Base-by-base conservation (phyloP, 345 rosid species). In the Xanthoceras sorbifolium region DNA sequence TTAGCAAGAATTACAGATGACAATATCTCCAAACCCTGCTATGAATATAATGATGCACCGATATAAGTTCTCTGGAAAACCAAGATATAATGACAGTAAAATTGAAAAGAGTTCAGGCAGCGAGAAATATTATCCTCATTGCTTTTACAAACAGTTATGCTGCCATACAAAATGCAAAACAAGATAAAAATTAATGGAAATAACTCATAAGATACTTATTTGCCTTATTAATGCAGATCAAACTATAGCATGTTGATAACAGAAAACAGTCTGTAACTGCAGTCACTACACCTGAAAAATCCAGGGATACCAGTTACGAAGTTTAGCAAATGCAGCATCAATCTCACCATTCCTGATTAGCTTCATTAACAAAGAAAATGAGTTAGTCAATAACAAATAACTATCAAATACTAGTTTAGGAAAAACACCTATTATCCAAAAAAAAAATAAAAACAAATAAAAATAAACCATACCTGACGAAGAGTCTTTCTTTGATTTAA, bases 221-320 rank as follows among this genome's bases (percentile, higher is more conserved):
- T 11, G 20, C 42, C 69, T 42, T 38, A 64, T 57, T 44, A 29
- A 46, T 69, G 54, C 36, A 44, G 44, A 38, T 31, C 31, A 55
- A 67, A 54, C 55, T 17, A 36, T 14, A 59, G 59, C 31, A 60
- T 26, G 52, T 57, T 63, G 57, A 48, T 7, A 18, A 66, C 25
- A 59, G 31, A 72, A 50, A 71, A 72, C 10, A 26, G 34, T 20
- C 29, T 63, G 25, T 9, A 29, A n/a, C 74, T 64, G 29, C 46
- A 11, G 34, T 32, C 12, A 67, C 72, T 64, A 75, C 71, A 96
- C 99, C 98, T 93, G 89, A 79, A 92, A 86, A 73, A 91, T 85
- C 79, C 91, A 90, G 69, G 99, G 99, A 87, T 91, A 90, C 91
- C 89, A 92, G 34, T 87, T 89, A 42, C n/a, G 88, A 67, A 96